Percentiles rank a stretch among this genome's conserved stretches.
Evolutionary conservation across 768 basidiomycete species (phyloP).

Genomic region (Mycena alexandri): DNA sequence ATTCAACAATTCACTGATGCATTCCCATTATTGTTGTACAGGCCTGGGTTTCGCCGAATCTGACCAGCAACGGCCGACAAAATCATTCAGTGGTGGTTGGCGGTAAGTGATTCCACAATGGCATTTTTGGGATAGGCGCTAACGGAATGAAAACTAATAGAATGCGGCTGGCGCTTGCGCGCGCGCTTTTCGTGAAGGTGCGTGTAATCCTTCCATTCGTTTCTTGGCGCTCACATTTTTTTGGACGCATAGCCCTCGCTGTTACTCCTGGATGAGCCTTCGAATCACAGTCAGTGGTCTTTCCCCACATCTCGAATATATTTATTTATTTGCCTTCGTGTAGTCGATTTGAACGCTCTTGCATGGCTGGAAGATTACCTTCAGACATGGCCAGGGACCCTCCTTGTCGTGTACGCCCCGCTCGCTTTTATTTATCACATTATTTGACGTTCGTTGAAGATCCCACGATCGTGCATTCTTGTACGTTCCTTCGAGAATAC

Average conservation of each 20-base stretch:
- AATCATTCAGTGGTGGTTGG: conserved; percentile 97
- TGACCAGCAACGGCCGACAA: conserved; percentile 88
- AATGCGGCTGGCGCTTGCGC: conserved; percentile 95
- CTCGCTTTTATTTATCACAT: conserved; percentile 8
- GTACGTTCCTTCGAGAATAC: conserved; percentile 21
- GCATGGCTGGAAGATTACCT: conserved; percentile 99
- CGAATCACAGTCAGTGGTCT: conserved; percentile 86
- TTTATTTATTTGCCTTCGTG: conserved; percentile 5
- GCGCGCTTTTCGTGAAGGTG: conserved; percentile 96
- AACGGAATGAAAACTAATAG: conserved; percentile 50
- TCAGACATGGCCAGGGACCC: conserved; percentile 92
- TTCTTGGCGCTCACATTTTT: conserved; percentile 21
- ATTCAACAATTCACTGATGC: too few species aligned
- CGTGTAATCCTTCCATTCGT: conserved; percentile 7
- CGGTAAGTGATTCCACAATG: conserved; percentile 53
- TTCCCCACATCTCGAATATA: not conserved
- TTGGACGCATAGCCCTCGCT: conserved; percentile 66
- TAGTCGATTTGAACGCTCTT: conserved; percentile 93
- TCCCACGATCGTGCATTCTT: conserved; percentile 85
- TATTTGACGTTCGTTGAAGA: conserved; percentile 52
- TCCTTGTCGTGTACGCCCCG: conserved; percentile 88
- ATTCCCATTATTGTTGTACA: conserved; percentile 41
- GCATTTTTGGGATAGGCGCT: not conserved
- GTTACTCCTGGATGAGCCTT: conserved; percentile 91
- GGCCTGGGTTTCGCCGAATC: conserved; percentile 92